Evolutionary conservation across 139 green algal species (phyloP).

Genomic region (Asterochloris sp.): DNA sequence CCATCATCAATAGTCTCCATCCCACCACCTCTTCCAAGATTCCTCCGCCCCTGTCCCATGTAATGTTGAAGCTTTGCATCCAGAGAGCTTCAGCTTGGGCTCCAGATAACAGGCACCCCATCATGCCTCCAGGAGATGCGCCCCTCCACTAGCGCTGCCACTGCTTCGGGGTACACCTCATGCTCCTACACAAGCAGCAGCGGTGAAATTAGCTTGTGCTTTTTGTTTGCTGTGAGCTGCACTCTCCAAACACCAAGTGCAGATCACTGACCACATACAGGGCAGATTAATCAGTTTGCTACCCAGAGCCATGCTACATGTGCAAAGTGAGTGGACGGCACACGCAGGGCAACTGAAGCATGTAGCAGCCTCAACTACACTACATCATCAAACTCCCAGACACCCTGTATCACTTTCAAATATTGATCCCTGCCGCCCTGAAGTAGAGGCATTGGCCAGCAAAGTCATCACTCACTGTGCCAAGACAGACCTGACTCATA

Average conservation of each 20-base stretch:
- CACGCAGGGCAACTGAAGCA: not conserved
- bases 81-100: not conserved
- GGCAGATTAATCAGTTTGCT: not conserved
- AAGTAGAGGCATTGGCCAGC: not conserved
- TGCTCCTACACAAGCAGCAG: slow-evolving; percentile 67
- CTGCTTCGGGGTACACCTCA: slow-evolving; percentile 82
- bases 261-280: not conserved
- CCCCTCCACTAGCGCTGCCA: slow-evolving; percentile 85
- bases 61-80: no score
- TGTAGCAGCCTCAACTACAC: not conserved
- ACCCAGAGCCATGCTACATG: not conserved
- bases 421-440: not conserved
- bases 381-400: not conserved
- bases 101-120: slow-evolving; percentile 72
- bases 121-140: slow-evolving; percentile 87
- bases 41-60: no score
- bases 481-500: not conserved
- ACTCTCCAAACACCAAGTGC: not conserved
- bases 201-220: not conserved
- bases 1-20: no score
- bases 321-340: not conserved
- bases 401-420: not conserved
- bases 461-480: not conserved
- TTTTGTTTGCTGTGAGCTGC: not conserved
- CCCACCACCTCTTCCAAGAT: no score